A percentile compares a stretch with the other conserved stretches of the same genome.
Conservation (phyloP, 192 early-diverging fungal species). For the Rhizophagus clarus region DNA sequence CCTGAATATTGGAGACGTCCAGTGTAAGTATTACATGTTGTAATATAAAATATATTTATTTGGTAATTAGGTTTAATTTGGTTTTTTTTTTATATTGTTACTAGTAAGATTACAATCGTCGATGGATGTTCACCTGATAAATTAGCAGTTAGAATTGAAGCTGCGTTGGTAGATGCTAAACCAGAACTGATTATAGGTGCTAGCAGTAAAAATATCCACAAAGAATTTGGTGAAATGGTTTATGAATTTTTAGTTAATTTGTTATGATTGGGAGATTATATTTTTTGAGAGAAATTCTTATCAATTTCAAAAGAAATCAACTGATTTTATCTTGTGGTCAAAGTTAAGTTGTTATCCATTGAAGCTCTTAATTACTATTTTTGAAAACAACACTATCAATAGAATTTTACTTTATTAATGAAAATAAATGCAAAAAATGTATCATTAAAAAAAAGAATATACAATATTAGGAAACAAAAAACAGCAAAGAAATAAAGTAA, state of each 20-base stretch:
- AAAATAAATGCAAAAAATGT: not conserved
- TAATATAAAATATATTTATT: not conserved
- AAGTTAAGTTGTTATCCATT: no score
- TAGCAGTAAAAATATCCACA: not conserved
- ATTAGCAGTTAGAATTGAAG: constrained; percentile 3
- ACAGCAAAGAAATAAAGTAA: not conserved
- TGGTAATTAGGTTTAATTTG: not conserved
- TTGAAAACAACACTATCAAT: no score
- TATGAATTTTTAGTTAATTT: constrained; percentile 16
- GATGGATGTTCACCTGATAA: not conserved
- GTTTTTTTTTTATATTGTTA: not conserved
- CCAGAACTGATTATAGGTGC: constrained; percentile 12
- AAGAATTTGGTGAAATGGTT: constrained; percentile 9
- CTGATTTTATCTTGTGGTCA: not conserved
- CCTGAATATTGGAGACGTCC: constrained; percentile 14
- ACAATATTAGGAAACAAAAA: not conserved
- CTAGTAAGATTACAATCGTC: constrained; percentile 8
- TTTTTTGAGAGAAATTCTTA: not conserved
- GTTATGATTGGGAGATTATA: not conserved
- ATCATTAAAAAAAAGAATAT: not conserved
- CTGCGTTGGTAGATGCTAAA: not conserved
- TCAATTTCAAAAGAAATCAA: no score
- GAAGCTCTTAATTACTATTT: no score
- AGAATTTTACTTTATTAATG: not conserved
- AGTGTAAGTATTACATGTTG: not conserved